A percentile compares a stretch with the other conserved stretches of the same genome.
phyloP scores from a whole-genome alignment of 208 protist genomes.

The Leishmania lainsoni region DNA sequence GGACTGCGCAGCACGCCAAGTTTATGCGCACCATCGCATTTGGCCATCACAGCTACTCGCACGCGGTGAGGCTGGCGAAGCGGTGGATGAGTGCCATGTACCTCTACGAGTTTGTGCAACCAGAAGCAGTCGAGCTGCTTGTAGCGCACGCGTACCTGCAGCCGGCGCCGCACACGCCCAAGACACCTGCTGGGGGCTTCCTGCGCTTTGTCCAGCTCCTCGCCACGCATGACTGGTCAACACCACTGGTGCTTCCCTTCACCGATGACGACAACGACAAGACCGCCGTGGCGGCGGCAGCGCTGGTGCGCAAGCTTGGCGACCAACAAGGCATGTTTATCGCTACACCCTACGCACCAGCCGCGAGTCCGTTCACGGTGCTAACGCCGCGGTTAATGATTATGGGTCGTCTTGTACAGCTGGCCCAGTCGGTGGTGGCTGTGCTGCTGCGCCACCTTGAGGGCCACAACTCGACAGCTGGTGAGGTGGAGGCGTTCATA shows the following conservation, averaged over 20 bases:
- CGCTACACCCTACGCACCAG: constrained; percentile 74
- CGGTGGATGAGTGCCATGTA: constrained; percentile 84
- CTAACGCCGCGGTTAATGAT: constrained; percentile 82
- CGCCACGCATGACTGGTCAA: constrained; percentile 76
- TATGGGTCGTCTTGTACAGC: constrained; percentile 79
- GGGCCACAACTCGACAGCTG: constrained; percentile 22
- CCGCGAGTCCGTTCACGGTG: constrained; percentile 80
- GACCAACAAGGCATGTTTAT: constrained; percentile 86
- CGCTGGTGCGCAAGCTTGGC: constrained; percentile 52
- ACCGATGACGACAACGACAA: constrained; percentile 49
- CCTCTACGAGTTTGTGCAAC: constrained; percentile 79
- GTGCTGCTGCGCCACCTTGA: constrained; percentile 53
- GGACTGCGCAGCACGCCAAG: constrained; percentile 84
- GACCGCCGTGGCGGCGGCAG: constrained; percentile 44
- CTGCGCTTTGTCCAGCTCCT: constrained; percentile 80
- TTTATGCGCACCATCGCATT: constrained; percentile 76
- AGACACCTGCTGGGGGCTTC: constrained; percentile 76
- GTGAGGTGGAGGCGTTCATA: constrained; percentile 60
- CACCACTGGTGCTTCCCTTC: constrained; percentile 75
- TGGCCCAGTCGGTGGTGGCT: constrained; percentile 57
- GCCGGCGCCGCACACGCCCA: constrained; percentile 34
- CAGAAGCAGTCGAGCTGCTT: constrained; percentile 85
- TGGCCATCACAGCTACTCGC: constrained; percentile 76
- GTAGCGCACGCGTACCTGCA: constrained; percentile 80
- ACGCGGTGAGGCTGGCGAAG: constrained; percentile 73